phyloP scores from a whole-genome alignment of 2,329 filamentous ascomycete genomes.

The Botrytis fabae region DNA sequence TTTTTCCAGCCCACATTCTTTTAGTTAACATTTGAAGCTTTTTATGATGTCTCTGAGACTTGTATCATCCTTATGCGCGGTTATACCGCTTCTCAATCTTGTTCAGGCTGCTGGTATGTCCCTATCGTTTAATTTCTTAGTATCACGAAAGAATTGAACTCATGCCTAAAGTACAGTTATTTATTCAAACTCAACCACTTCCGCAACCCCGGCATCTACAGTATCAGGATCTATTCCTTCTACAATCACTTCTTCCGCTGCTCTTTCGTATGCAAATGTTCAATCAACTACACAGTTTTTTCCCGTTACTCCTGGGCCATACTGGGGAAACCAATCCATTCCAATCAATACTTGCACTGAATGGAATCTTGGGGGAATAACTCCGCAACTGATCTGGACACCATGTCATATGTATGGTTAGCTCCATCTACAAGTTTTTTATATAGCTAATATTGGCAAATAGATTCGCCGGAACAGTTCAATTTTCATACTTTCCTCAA shows the following conservation, averaged over 20 bases:
- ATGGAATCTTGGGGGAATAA: conserved; percentile 12
- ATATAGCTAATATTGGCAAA: neutral
- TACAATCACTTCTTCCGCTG: conserved; percentile 24
- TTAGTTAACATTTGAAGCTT: neutral
- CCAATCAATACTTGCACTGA: conserved; percentile 27
- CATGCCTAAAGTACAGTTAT: neutral
- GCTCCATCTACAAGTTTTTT: neutral
- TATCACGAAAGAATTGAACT: neutral
- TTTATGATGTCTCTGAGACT: neutral
- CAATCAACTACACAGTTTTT: conserved; percentile 14
- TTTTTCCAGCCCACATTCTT: conserved; percentile 13
- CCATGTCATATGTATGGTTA: conserved; percentile 26
- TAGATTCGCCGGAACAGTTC: conserved; percentile 30
- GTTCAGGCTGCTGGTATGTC: conserved; percentile 11
- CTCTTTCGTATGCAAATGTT: conserved; percentile 2
- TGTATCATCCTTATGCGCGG: neutral
- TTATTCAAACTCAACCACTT: neutral
- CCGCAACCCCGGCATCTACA: neutral
- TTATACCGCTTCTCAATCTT: neutral
- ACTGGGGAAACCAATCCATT: conserved; percentile 28
- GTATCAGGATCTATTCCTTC: neutral
- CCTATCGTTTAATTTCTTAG: neutral
- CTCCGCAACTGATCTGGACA: conserved; percentile 21
- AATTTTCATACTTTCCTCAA: conserved; percentile 31
- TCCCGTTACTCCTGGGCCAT: conserved; percentile 10